Evolutionary conservation across 1,284 basidiomycete species (phyloP).

Genomic region (Inonotus obliquus): DNA sequence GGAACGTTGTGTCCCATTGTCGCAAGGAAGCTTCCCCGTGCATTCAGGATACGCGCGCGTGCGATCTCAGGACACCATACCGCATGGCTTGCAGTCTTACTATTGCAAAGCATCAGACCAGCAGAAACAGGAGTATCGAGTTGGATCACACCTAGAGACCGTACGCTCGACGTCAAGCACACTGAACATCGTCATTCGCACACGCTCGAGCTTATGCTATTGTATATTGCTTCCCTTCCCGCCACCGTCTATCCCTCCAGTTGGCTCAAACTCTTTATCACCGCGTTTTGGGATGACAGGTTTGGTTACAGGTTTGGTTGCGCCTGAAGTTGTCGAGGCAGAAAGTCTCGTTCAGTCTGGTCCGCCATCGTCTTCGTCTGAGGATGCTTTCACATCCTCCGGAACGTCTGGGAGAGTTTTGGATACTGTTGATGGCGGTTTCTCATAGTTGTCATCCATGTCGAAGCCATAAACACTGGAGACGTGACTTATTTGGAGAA

Average conservation of each 20-base stretch:
- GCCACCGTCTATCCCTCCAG: slow-evolving; percentile 36
- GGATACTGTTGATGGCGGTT: slow-evolving; percentile 5
- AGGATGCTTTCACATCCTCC: slow-evolving; percentile 45
- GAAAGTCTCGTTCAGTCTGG: slow-evolving; percentile 56
- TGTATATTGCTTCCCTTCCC: slow-evolving; percentile 71
- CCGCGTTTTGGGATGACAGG: slow-evolving; percentile 42
- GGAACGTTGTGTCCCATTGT: slow-evolving; percentile 72
- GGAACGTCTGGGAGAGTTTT: slow-evolving; percentile 23
- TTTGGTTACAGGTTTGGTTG: not conserved
- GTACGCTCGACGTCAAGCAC: slow-evolving; percentile 71
- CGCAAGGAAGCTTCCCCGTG: slow-evolving; percentile 75
- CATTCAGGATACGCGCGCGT: slow-evolving; percentile 61
- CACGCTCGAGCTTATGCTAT: slow-evolving; percentile 62
- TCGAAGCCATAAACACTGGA: no score
- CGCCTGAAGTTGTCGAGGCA: not conserved
- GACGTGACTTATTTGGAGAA: no score
- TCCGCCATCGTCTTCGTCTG: slow-evolving; percentile 53
- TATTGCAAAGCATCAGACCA: slow-evolving; percentile 26
- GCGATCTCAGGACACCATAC: slow-evolving; percentile 65
- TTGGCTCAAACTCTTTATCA: slow-evolving; percentile 94
- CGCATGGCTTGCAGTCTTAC: slow-evolving; percentile 71
- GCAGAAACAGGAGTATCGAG: not conserved
- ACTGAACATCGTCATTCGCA: slow-evolving; percentile 80
- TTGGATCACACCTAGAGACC: slow-evolving; percentile 57
- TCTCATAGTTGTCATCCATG: slow-evolving; percentile 7